Base-by-base conservation (phyloP, 495 filamentous ascomycete genomes). In the Poronia punctata region DNA sequence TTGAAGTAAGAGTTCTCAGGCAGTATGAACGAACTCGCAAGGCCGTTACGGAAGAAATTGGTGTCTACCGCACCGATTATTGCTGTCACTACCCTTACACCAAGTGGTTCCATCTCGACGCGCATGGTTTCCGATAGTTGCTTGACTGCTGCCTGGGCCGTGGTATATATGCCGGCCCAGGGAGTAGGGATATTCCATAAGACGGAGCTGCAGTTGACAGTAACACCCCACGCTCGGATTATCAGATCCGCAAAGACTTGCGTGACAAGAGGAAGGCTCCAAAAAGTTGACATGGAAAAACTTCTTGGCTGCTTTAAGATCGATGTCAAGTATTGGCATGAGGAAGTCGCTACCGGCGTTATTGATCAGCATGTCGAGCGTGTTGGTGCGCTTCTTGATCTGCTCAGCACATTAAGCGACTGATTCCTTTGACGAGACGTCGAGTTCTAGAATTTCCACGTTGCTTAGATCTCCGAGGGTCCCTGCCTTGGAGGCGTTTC, bases 141-240 rank as follows among this genome's bases (percentile, higher is more conserved):
- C 43, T 80, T 76, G 35, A 82, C 46, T 5, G 81, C 81, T 1
- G 78, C 77, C 60, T 83, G 84, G 24, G 70, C 72, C 11, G 78
- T 75, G 52, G 75, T 78, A 58, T 85, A 83, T 15, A 74, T 14
- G 5, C 44, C 44, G 41, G 18, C 12, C n/a, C n/a, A n/a, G n/a
- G n/a, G n/a, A 34, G 17, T 52, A 53, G 10, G 62, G 39, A 28
- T 56, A 57, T 4, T 57, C 25, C 35, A 61, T 46, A 0, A 15
- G 4, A 47, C 27, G 14, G 66, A 69, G 3, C 62, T 65, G 17
- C 67, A 63, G 27, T 69, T 71, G 21, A 67, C 55, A 17, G 73
- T 52, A 1, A 53, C 61, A 1, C 72, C 72, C 33, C 65, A 61
- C 1, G 70, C 56, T 11, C 53, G 43, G 9, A 74, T 62, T 9